phyloP scores from a whole-genome alignment of 495 filamentous ascomycete species.

The Friedmanniomyces endolithicus region DNA sequence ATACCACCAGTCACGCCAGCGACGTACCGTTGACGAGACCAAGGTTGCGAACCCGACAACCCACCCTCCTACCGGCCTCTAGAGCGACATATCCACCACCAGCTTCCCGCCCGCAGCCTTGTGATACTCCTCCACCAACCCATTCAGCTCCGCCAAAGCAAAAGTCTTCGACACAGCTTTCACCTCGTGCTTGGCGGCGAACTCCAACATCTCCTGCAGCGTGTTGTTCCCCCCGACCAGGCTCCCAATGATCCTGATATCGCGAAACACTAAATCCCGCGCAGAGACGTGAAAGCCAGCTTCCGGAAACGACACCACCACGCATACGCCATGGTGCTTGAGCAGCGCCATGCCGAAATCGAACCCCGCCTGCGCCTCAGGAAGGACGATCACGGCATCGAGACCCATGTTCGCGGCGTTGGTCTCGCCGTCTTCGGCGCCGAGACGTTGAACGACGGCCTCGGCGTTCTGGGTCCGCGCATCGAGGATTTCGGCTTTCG shows the following conservation, averaged over 20 bases:
- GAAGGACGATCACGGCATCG: slow-evolving; percentile 35
- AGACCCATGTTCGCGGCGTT: slow-evolving; percentile 31
- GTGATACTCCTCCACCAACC: slow-evolving; percentile 35
- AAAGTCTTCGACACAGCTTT: slow-evolving; percentile 30
- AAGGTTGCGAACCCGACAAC: too few species aligned
- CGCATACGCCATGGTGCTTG: slow-evolving; percentile 31
- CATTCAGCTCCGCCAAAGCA: slow-evolving; percentile 28
- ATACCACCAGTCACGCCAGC: too few species aligned
- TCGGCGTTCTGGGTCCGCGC: slow-evolving; percentile 11
- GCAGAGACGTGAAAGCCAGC: slow-evolving; percentile 31
- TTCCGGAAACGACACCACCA: slow-evolving; percentile 31
- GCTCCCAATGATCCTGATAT: slow-evolving; percentile 39
- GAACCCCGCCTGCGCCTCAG: slow-evolving; percentile 31
- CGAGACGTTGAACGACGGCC: not conserved
- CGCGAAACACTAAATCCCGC: slow-evolving; percentile 41
- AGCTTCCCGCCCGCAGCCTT: slow-evolving; percentile 33
- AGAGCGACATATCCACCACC: slow-evolving; percentile 31
- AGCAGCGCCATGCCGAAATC: slow-evolving; percentile 33
- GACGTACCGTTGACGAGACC: too few species aligned
- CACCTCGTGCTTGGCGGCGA: slow-evolving; percentile 39
- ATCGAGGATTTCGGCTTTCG: slow-evolving; percentile 18
- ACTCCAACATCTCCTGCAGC: slow-evolving; percentile 38
- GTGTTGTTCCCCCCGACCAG: slow-evolving; percentile 36
- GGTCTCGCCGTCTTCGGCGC: slow-evolving; percentile 24
- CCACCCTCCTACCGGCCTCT: too few species aligned